Percentiles rank a stretch among this genome's conserved stretches.
Conservation (phyloP, 2,329 filamentous ascomycete species). For the Escovopsis sp. region DNA sequence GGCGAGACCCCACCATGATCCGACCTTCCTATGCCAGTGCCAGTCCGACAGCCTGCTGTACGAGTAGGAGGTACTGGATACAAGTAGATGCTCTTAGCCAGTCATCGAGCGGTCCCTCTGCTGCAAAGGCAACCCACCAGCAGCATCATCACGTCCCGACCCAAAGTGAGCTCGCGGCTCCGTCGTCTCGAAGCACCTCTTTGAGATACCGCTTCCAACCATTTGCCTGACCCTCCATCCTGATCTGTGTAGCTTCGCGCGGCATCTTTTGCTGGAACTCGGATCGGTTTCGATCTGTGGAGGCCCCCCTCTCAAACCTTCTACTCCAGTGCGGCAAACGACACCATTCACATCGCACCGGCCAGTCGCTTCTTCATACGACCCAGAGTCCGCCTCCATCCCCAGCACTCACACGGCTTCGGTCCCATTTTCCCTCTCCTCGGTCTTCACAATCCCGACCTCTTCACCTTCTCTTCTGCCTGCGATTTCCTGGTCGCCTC, state of each 20-base stretch:
- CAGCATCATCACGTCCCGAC: slow-evolving; percentile 1
- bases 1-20: too few species aligned
- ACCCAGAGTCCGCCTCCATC: slow-evolving; percentile 6
- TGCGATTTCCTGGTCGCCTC: slow-evolving; percentile 9
- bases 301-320: slow-evolving; percentile 7
- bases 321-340: slow-evolving; percentile 11
- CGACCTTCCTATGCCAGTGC: too few species aligned
- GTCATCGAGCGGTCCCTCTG: not conserved
- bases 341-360: slow-evolving; percentile 13
- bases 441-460: not conserved
- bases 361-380: slow-evolving; percentile 8
- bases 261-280: slow-evolving; percentile 4
- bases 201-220: not conserved
- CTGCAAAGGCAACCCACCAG: slow-evolving; percentile 1
- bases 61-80: too few species aligned
- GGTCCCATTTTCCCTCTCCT: not conserved
- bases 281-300: slow-evolving; percentile 3
- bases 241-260: slow-evolving; percentile 1
- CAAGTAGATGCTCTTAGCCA: not conserved
- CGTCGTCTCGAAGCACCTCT: not conserved
- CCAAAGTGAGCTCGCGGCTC: slow-evolving; percentile 1
- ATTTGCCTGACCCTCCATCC: not conserved
- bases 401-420: not conserved
- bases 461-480: slow-evolving; percentile 2
- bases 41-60: too few species aligned